phyloP scores from a whole-genome alignment of 2,329 filamentous ascomycete species.

The Teratosphaeria zuluensis region DNA sequence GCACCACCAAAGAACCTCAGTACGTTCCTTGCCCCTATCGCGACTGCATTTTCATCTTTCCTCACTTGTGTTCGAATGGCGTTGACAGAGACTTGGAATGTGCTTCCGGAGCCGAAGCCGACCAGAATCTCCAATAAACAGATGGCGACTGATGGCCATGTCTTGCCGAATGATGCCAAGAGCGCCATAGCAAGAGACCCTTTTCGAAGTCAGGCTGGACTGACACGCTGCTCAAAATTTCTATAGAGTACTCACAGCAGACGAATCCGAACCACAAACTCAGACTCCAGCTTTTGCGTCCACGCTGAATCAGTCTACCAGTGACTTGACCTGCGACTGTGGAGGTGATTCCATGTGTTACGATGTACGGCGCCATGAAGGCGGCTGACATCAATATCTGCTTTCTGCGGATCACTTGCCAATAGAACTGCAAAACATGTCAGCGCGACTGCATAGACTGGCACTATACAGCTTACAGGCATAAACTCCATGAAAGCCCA shows the following conservation, averaged over 20 bases:
- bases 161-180: neutral
- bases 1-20: constrained; percentile 15
- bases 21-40: constrained; percentile 14
- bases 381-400: constrained; percentile 5
- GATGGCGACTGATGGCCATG: neutral
- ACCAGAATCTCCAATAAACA: constrained; percentile 9
- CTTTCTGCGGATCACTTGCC: constrained; percentile 9
- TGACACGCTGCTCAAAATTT: neutral
- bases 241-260: constrained; percentile 2
- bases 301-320: neutral
- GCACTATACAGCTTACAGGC: constrained; percentile 3
- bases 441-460: neutral
- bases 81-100: constrained; percentile 17
- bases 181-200: constrained; percentile 8
- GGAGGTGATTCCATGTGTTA: constrained; percentile 7
- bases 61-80: constrained; percentile 13
- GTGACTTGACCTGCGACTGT: neutral
- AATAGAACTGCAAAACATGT: constrained; percentile 1
- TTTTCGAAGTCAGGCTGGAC: neutral
- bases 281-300: constrained; percentile 8
- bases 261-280: constrained; percentile 12
- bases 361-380: constrained; percentile 12
- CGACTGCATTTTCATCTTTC: constrained; percentile 8
- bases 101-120: constrained; percentile 13
- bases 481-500: constrained; percentile 16